Conservation (phyloP, 2,329 filamentous ascomycete genomes). For the Domatiomyces globalis region DNA sequence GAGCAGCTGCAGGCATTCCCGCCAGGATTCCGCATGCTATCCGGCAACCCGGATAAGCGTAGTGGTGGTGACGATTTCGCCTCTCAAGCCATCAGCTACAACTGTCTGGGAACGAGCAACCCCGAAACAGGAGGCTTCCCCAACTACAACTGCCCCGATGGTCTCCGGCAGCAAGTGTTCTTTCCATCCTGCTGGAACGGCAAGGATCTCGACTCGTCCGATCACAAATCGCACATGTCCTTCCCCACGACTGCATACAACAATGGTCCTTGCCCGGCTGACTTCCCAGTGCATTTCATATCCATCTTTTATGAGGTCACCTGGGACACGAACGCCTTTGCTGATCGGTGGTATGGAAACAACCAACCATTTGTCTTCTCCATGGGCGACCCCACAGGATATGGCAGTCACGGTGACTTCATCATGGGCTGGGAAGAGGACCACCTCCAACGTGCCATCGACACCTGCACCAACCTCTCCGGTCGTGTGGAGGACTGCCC, state of each 20-base stretch:
- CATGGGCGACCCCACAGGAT: slow-evolving; percentile 43
- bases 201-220: slow-evolving; percentile 21
- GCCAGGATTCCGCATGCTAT: slow-evolving; percentile 54
- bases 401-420: slow-evolving; percentile 48
- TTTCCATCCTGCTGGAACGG: slow-evolving; percentile 29
- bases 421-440: slow-evolving; percentile 56
- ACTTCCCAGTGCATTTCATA: slow-evolving; percentile 41
- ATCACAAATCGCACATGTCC: slow-evolving; percentile 25
- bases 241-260: slow-evolving; percentile 26
- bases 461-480: slow-evolving; percentile 49
- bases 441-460: slow-evolving; percentile 51
- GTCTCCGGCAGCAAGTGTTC: slow-evolving; percentile 25
- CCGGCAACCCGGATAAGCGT: slow-evolving; percentile 47
- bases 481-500: slow-evolving; percentile 47
- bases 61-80: slow-evolving; percentile 42
- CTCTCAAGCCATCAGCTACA: slow-evolving; percentile 39
- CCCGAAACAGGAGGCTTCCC: slow-evolving; percentile 50
- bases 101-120: slow-evolving; percentile 36
- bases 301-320: slow-evolving; percentile 48
- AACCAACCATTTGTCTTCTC: slow-evolving; percentile 34
- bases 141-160: slow-evolving; percentile 51
- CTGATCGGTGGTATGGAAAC: slow-evolving; percentile 32
- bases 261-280: slow-evolving; percentile 22
- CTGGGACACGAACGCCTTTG: slow-evolving; percentile 40
- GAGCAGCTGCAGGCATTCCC: slow-evolving; percentile 59